Percentiles rank a stretch among this genome's conserved stretches.
phyloP scores from a whole-genome alignment of 2,329 filamentous ascomycete species.

The Didymella pinodella region DNA sequence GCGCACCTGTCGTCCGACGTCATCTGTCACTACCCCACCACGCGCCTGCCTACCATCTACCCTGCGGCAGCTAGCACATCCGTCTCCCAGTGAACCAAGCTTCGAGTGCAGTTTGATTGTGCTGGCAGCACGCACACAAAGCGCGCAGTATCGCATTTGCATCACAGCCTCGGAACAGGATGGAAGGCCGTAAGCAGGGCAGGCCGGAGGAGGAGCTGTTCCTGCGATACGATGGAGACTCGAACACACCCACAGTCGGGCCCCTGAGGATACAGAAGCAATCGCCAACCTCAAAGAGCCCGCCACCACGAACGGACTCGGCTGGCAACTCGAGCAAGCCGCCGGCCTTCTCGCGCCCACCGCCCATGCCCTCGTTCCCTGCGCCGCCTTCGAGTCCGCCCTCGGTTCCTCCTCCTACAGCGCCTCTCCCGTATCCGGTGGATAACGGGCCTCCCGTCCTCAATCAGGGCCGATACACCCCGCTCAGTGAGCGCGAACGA shows the following conservation, averaged over 20 bases:
- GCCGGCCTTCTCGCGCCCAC: conserved; percentile 49
- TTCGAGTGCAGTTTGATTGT: conserved; percentile 1
- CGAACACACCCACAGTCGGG: conserved; percentile 79
- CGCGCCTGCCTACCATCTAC: conserved; percentile 7
- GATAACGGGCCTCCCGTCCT: conserved; percentile 50
- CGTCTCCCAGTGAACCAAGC: conserved; percentile 13
- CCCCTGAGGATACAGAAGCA: conserved; percentile 87
- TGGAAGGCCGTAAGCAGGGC: conserved; percentile 65
- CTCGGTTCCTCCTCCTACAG: conserved; percentile 52
- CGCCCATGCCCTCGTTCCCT: conserved; percentile 71
- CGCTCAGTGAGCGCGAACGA: conserved; percentile 49
- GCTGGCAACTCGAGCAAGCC: conserved; percentile 66
- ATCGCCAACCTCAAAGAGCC: conserved; percentile 57
- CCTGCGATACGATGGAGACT: conserved; percentile 58
- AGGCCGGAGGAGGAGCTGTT: conserved; percentile 85
- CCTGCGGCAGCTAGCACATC: conserved; percentile 17
- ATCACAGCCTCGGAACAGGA: not conserved
- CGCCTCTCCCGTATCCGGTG: conserved; percentile 57
- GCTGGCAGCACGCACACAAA: not conserved
- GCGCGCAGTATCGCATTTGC: not conserved
- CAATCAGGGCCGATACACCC: conserved; percentile 44
- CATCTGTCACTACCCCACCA: conserved; percentile 24
- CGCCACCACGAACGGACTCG: conserved; percentile 65
- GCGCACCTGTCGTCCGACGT: conserved; percentile 20
- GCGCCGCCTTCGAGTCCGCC: conserved; percentile 59